Conservation (phyloP, 164 flowering plant genomes). For the Brasenia schreberi region DNA sequence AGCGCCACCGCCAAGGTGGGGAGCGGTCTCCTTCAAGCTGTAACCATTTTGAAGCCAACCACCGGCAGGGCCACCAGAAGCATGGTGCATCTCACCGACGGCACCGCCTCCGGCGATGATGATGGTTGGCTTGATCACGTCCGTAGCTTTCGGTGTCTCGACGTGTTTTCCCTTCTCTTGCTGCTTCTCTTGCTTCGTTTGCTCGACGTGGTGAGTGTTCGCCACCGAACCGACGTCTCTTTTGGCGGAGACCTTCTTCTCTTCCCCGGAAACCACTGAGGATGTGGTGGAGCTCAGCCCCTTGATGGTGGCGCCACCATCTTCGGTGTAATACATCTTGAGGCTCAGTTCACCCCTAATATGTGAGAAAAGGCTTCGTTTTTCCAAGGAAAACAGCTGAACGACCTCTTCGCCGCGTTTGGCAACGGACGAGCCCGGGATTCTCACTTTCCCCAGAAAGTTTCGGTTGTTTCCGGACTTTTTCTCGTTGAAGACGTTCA, state of each 20-base stretch:
- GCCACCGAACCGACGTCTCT: constrained; percentile 3
- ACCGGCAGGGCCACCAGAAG: neutral
- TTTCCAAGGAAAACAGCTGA: constrained; percentile 60
- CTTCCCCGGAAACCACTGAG: neutral
- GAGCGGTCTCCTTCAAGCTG: constrained; percentile 66
- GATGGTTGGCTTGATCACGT: constrained; percentile 17
- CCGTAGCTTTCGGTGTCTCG: constrained; percentile 6
- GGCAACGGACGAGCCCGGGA: constrained; percentile 48
- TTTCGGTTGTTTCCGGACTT: constrained; percentile 20
- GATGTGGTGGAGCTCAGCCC: neutral
- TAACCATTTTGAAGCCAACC: constrained; percentile 31
- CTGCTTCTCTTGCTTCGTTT: constrained; percentile 8
- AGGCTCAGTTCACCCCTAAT: constrained; percentile 67
- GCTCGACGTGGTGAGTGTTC: neutral
- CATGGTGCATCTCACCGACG: constrained; percentile 13
- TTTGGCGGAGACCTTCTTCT: neutral
- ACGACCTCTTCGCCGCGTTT: constrained; percentile 51
- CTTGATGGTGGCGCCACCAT: neutral
- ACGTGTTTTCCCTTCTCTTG: constrained; percentile 7
- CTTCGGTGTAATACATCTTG: constrained; percentile 32
- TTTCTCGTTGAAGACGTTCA: constrained; percentile 34
- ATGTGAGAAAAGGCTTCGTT: constrained; percentile 39
- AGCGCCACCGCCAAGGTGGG: constrained; percentile 62
- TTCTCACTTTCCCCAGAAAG: constrained; percentile 51
- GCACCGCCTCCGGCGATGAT: constrained; percentile 3